Evolutionary conservation across 2,329 filamentous ascomycete genomes (phyloP).

Genomic region (Colletotrichum sp.): DNA sequence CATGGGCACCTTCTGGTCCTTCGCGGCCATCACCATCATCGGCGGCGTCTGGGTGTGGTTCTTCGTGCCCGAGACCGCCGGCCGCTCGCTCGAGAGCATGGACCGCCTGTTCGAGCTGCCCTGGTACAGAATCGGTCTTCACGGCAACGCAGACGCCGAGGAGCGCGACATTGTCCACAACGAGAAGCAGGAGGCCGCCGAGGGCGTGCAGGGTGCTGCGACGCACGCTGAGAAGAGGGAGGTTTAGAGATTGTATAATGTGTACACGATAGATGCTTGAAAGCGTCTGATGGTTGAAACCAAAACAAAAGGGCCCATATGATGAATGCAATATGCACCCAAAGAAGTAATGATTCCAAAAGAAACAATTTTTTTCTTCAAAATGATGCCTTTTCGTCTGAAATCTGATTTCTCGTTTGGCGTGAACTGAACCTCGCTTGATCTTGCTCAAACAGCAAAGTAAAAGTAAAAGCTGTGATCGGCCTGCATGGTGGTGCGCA

Average conservation of each 20-base stretch:
- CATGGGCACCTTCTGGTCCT: slow-evolving; percentile 80
- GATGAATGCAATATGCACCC: slow-evolving; percentile 18
- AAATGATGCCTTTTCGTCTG: background rate
- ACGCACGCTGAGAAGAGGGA: slow-evolving; percentile 40
- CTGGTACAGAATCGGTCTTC: slow-evolving; percentile 75
- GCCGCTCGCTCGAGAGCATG: slow-evolving; percentile 71
- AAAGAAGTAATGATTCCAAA: background rate
- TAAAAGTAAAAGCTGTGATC: background rate
- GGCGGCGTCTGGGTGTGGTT: slow-evolving; percentile 76
- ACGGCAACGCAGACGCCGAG: slow-evolving; percentile 59
- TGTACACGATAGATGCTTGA: background rate
- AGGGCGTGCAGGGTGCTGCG: slow-evolving; percentile 32
- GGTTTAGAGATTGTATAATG: background rate
- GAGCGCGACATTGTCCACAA: slow-evolving; percentile 44
- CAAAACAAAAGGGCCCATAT: slow-evolving; percentile 5
- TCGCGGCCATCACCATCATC: slow-evolving; percentile 69
- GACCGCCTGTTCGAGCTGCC: slow-evolving; percentile 74
- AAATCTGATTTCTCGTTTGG: background rate
- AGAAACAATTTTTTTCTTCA: background rate
- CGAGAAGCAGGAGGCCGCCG: slow-evolving; percentile 48
- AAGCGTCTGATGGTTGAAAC: background rate
- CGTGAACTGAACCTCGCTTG: background rate
- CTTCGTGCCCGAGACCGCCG: slow-evolving; percentile 75
- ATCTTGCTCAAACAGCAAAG: background rate
- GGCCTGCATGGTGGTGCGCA: background rate